Conservation (phyloP, 2,329 filamentous ascomycete genomes). For the Verticillium isaacii region DNA sequence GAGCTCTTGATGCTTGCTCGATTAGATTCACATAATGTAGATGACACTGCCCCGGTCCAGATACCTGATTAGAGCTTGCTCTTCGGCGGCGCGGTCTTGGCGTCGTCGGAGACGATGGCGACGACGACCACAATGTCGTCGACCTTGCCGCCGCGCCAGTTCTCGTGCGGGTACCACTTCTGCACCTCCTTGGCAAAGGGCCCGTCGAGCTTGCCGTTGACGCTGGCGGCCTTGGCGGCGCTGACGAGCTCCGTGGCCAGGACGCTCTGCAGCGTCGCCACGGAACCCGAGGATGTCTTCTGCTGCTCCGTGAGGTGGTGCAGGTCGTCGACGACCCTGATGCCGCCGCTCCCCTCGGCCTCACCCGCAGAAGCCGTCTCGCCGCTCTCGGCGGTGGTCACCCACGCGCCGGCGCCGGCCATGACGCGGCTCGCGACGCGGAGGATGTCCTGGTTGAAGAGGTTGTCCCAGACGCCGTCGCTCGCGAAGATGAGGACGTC, state of each 20-base stretch:
- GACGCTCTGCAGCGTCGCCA: slow-evolving; percentile 64
- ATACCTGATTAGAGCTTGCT: slow-evolving; percentile 20
- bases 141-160: slow-evolving; percentile 87
- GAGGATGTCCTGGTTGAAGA: slow-evolving; percentile 86
- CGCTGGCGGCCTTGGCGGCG: slow-evolving; percentile 79
- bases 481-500: slow-evolving; percentile 93
- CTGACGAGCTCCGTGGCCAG: slow-evolving; percentile 75
- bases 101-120: slow-evolving; percentile 67
- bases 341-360: slow-evolving; percentile 43
- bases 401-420: slow-evolving; percentile 71
- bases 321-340: slow-evolving; percentile 59
- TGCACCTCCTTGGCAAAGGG: slow-evolving; percentile 95
- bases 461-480: slow-evolving; percentile 93
- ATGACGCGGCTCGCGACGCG: slow-evolving; percentile 74
- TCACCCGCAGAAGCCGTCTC: neutral
- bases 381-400: slow-evolving; percentile 34
- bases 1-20: neutral
- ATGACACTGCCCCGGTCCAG: neutral
- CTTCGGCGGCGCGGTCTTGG: slow-evolving; percentile 18
- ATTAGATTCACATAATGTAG: neutral
- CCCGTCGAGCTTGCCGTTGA: slow-evolving; percentile 77
- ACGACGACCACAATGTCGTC: slow-evolving; percentile 93
- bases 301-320: slow-evolving; percentile 43
- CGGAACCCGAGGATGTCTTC: slow-evolving; percentile 13
- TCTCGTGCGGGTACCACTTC: slow-evolving; percentile 78